These are phyloP conservation scores for Cyclotella kingstonii DNA, from an alignment of 108 stramenopile species.

Conservation along the genomic window DNA sequence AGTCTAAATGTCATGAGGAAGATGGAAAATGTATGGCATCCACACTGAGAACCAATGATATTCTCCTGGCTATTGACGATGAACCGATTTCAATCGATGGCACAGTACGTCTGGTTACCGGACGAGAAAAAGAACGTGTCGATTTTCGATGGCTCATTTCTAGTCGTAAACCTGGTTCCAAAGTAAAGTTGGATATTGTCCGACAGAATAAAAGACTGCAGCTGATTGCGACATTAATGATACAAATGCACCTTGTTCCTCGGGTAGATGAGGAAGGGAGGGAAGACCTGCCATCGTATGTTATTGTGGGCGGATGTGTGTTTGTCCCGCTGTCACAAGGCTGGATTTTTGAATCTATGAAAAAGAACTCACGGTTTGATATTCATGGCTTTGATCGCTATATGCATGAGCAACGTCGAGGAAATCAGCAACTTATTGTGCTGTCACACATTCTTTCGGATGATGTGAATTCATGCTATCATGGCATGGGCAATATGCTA, in stretches of 20 bases:
- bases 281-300: slow-evolving; percentile 21
- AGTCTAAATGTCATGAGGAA: slow-evolving; percentile 4
- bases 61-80: slow-evolving; percentile 21
- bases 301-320: slow-evolving; percentile 26
- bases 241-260: slow-evolving; percentile 17
- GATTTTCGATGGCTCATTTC: slow-evolving; percentile 27
- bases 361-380: neutral
- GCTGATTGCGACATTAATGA: slow-evolving; percentile 5
- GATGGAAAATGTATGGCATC: slow-evolving; percentile 8
- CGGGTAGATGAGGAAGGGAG: slow-evolving; percentile 11
- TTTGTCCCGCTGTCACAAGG: slow-evolving; percentile 26
- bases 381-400: slow-evolving; percentile 14
- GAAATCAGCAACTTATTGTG: slow-evolving; percentile 22
- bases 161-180: neutral
- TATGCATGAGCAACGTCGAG: slow-evolving; percentile 17
- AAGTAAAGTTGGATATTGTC: slow-evolving; percentile 12
- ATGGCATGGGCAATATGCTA: slow-evolving; percentile 12
- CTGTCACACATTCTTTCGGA: slow-evolving; percentile 31
- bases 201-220: slow-evolving; percentile 13
- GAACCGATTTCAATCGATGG: slow-evolving; percentile 22
- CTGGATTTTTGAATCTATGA: slow-evolving; percentile 15
- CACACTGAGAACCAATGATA: slow-evolving; percentile 11
- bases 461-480: slow-evolving; percentile 32
- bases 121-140: slow-evolving; percentile 27
- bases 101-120: slow-evolving; percentile 21